Percentiles rank a stretch among this genome's conserved stretches.
Evolutionary conservation across 2,329 filamentous ascomycete genomes (phyloP).

Genomic region (Talaromyces sp.): DNA sequence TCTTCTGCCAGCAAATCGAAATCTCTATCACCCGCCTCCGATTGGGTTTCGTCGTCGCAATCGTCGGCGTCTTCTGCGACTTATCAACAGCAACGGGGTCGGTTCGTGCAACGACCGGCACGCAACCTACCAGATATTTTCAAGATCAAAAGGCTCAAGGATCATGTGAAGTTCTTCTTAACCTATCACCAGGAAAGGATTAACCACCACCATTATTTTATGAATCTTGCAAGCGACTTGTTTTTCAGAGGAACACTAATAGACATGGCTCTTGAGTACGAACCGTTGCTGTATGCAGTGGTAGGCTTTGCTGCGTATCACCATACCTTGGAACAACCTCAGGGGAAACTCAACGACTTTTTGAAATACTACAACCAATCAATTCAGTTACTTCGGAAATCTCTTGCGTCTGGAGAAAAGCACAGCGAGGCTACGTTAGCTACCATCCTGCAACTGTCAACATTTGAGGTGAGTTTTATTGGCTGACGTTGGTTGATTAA

Average conservation of each 20-base stretch:
- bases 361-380: constrained; percentile 88
- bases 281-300: constrained; percentile 79
- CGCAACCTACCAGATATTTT: constrained; percentile 26
- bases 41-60: constrained; percentile 38
- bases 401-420: constrained; percentile 66
- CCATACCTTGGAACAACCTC: constrained; percentile 65
- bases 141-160: constrained; percentile 40
- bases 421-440: constrained; percentile 72
- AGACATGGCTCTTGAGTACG: constrained; percentile 69
- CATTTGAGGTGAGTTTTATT: constrained; percentile 70
- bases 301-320: constrained; percentile 90
- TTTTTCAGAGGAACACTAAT: constrained; percentile 73
- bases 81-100: constrained; percentile 8
- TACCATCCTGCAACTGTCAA: constrained; percentile 86
- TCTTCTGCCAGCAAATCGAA: constrained; percentile 44
- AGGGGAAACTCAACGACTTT: constrained; percentile 75
- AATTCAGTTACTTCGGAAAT: constrained; percentile 69
- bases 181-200: constrained; percentile 75
- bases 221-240: constrained; percentile 65
- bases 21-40: constrained; percentile 53
- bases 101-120: constrained; percentile 18
- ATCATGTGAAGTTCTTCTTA: constrained; percentile 74
- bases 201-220: constrained; percentile 76
- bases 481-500: constrained; percentile 11
- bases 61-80: constrained; percentile 21